Conservation (phyloP, 805 yeast species). For the Saccharomyces kudriavzevii region DNA sequence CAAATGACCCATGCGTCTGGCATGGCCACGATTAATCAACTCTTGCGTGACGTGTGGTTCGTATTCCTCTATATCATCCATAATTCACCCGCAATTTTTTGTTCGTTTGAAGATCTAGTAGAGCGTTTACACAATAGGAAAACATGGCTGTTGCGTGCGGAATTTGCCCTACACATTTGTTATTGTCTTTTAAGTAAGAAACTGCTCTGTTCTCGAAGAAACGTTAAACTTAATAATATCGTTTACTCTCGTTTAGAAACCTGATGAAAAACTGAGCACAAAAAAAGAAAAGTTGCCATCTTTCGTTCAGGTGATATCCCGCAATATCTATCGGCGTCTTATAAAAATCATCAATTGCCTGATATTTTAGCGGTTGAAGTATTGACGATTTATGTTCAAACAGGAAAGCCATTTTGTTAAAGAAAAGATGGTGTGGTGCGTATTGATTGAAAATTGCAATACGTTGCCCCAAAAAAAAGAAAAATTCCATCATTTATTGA, state of each 20-base stretch:
- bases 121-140: background rate
- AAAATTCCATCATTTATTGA: background rate
- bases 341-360: background rate
- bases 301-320: background rate
- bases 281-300: background rate
- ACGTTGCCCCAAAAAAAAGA: background rate
- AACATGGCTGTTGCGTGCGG: background rate
- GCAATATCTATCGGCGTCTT: background rate
- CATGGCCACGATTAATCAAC: conserved; percentile 20
- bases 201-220: background rate
- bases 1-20: conserved; percentile 24
- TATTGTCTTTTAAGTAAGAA: background rate
- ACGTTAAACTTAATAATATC: background rate
- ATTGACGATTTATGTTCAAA: background rate
- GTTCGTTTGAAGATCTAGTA: background rate
- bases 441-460: background rate
- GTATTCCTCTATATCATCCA: conserved; percentile 2
- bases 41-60: conserved; percentile 6
- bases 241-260: background rate
- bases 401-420: background rate
- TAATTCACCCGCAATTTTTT: background rate
- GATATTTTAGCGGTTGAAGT: background rate
- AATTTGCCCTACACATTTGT: background rate
- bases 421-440: background rate
- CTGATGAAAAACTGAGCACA: background rate